A percentile compares a stretch with the other conserved stretches of the same genome.
Evolutionary conservation across 768 basidiomycete species (phyloP).

Genomic region (Kondoa malvinella): DNA sequence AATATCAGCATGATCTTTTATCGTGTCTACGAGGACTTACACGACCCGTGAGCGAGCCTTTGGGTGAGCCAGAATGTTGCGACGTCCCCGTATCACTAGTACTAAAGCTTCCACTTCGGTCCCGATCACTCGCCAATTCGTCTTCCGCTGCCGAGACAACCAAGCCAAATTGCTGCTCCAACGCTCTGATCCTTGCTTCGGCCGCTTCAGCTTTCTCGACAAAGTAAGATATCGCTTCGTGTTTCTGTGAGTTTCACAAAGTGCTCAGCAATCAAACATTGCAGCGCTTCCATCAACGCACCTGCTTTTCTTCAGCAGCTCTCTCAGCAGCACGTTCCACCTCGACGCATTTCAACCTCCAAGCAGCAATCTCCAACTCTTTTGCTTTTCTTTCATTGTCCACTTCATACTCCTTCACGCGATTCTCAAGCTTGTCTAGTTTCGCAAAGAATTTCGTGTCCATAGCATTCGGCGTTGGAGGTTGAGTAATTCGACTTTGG

Average conservation of each 20-base stretch:
- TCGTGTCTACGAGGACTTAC: too few species aligned
- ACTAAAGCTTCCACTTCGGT: background rate
- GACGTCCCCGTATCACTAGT: background rate
- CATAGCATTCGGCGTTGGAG: background rate
- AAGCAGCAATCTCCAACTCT: constrained; percentile 17
- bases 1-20: too few species aligned
- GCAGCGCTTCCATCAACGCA: background rate
- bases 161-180: constrained; percentile 8
- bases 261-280: background rate
- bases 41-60: too few species aligned
- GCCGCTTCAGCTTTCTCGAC: constrained; percentile 16
- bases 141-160: background rate
- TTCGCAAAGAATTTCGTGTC: background rate
- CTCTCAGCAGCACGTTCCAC: constrained; percentile 11
- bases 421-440: background rate
- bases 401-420: background rate
- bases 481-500: background rate
- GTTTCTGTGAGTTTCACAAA: constrained; percentile 7
- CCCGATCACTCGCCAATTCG: background rate
- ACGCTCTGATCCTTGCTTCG: constrained; percentile 10
- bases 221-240: constrained; percentile 14
- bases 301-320: constrained; percentile 6
- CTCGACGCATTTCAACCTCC: constrained; percentile 18
- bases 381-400: constrained; percentile 11
- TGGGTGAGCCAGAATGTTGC: background rate